A percentile compares a stretch with the other conserved stretches of the same genome.
Conservation (phyloP, 129 eudicot species). For the Arctium lappa region DNA sequence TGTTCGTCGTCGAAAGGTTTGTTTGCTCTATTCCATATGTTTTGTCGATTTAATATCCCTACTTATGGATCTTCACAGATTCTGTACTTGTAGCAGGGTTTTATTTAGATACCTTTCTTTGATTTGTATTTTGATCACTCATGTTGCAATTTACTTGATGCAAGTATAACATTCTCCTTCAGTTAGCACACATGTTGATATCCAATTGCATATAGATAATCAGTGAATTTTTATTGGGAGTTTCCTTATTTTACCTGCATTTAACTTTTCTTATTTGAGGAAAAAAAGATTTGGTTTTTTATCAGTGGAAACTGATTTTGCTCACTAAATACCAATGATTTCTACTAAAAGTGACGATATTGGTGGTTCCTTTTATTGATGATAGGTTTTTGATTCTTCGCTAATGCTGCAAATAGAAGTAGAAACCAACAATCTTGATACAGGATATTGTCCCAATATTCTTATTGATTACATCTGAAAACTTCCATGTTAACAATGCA, state of each 20-base stretch:
- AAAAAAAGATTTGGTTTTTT: conserved; percentile 13
- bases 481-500: neutral
- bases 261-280: neutral
- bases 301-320: conserved; percentile 6
- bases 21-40: conserved; percentile 10
- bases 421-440: neutral
- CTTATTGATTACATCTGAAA: conserved; percentile 12
- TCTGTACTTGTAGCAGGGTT: neutral
- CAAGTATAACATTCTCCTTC: neutral
- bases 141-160: neutral
- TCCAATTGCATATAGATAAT: neutral
- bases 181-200: neutral
- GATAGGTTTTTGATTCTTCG: neutral
- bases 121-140: neutral
- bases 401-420: neutral
- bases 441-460: conserved; percentile 3
- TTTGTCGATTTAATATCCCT: conserved; percentile 3
- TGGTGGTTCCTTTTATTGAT: neutral
- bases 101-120: conserved; percentile 4
- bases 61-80: neutral
- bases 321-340: conserved; percentile 2
- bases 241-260: neutral
- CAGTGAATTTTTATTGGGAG: neutral
- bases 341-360: conserved; percentile 9
- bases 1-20: conserved; percentile 24